Conservation (phyloP, 2,329 filamentous ascomycete species). For the Calycina herbarum region DNA sequence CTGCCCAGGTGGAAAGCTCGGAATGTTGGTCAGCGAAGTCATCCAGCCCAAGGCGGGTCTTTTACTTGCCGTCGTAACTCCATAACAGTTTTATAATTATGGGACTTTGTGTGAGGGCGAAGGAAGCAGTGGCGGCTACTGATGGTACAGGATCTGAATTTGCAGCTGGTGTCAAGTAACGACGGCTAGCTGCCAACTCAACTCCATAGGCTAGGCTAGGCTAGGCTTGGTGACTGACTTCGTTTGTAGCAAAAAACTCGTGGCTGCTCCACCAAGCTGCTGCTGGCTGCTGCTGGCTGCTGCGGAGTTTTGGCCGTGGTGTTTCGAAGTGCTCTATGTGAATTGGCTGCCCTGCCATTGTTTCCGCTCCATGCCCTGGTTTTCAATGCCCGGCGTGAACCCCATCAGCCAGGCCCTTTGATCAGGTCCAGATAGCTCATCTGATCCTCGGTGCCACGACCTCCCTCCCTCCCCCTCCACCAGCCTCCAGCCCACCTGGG, state of each 20-base stretch:
- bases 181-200: not conserved
- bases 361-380: not conserved
- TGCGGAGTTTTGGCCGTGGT: constrained; percentile 3
- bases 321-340: constrained; percentile 4
- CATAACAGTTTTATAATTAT: constrained; percentile 9
- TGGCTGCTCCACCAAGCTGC: constrained; percentile 3
- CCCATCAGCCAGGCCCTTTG: not conserved
- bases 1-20: constrained; percentile 19
- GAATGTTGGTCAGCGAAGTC: constrained; percentile 27
- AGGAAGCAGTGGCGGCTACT: constrained; percentile 1
- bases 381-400: not conserved
- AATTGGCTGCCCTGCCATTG: not conserved
- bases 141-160: not conserved
- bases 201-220: not conserved
- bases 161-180: not conserved
- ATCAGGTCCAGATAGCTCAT: not conserved
- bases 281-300: not conserved
- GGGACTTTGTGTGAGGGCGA: constrained; percentile 3
- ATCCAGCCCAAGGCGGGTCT: constrained; percentile 20
- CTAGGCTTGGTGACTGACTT: not conserved
- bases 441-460: not conserved
- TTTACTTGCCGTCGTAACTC: not conserved
- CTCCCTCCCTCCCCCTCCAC: not conserved
- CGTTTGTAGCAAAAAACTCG: not conserved
- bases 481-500: not conserved